A percentile compares a stretch with the other conserved stretches of the same genome.
Conservation (phyloP, 352 stramenopile species). For the Salisapilia sapeloensis region DNA sequence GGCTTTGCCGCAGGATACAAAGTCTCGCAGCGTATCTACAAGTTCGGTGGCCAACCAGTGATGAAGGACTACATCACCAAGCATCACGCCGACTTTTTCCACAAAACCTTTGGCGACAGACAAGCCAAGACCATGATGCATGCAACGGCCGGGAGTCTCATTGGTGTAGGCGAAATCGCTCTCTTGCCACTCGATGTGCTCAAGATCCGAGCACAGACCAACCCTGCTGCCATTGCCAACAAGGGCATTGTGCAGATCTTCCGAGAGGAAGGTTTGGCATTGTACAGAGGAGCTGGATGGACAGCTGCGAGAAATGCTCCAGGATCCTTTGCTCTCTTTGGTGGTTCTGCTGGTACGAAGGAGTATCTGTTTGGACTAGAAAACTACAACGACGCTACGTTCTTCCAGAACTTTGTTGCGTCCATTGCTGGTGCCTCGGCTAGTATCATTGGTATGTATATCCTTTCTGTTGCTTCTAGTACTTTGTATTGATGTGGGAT, state of each 20-base stretch:
- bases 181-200: conserved; percentile 91
- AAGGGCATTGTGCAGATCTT: conserved; percentile 88
- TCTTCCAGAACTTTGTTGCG: conserved; percentile 85
- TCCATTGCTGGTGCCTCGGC: conserved; percentile 67
- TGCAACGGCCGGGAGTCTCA: conserved; percentile 82
- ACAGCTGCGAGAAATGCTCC: conserved; percentile 89
- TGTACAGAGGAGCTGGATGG: conserved; percentile 85
- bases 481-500: background rate
- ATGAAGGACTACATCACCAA: conserved; percentile 87
- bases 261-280: conserved; percentile 76
- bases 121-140: conserved; percentile 90
- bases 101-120: conserved; percentile 80
- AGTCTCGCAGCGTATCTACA: conserved; percentile 93
- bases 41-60: conserved; percentile 91
- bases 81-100: conserved; percentile 78
- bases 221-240: conserved; percentile 83
- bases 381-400: conserved; percentile 80
- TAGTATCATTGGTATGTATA: conserved; percentile 57
- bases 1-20: conserved; percentile 93
- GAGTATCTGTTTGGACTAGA: conserved; percentile 85
- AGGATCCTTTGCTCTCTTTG: conserved; percentile 91
- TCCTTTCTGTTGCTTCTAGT: background rate
- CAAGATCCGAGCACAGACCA: conserved; percentile 94
- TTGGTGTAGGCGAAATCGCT: conserved; percentile 90
- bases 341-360: conserved; percentile 77